phyloP scores from a whole-genome alignment of 805 yeast species.

The Schizosaccharomyces cryophilus region DNA sequence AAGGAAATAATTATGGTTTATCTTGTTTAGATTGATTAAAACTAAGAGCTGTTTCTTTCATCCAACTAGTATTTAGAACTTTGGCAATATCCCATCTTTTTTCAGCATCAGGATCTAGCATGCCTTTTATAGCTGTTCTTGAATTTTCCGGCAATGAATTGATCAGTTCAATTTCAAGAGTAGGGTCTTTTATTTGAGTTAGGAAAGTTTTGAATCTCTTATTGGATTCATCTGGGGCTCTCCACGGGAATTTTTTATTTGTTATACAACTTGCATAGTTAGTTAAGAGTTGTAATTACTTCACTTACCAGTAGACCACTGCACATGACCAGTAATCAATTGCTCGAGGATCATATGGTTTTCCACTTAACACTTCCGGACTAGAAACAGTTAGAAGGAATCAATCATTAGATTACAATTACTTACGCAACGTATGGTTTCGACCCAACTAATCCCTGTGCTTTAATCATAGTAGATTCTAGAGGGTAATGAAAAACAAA shows the following conservation, averaged over 20 bases:
- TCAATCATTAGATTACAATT: not conserved
- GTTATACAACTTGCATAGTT: constrained; percentile 35
- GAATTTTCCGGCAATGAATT: constrained; percentile 37
- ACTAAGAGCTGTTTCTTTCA: constrained; percentile 10
- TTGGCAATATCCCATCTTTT: constrained; percentile 35
- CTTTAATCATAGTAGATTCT: constrained; percentile 30
- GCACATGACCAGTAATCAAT: constrained; percentile 89
- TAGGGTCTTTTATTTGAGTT: constrained; percentile 9
- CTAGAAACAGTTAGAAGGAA: not conserved
- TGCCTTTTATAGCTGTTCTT: constrained; percentile 32
- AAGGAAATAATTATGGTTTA: no score
- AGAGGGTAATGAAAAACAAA: constrained; percentile 52
- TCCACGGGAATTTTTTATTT: constrained; percentile 80
- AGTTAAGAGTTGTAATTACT: not conserved
- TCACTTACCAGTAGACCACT: constrained; percentile 39
- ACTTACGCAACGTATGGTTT: constrained; percentile 63
- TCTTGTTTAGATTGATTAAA: no score
- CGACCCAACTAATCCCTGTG: constrained; percentile 77
- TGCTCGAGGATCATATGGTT: constrained; percentile 56
- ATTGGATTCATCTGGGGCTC: constrained; percentile 54
- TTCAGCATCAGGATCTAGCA: constrained; percentile 37
- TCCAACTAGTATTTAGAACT: constrained; percentile 34
- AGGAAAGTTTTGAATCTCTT: constrained; percentile 43
- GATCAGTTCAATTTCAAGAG: constrained; percentile 38
- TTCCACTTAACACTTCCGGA: constrained; percentile 51